phyloP scores from a whole-genome alignment of 1,139 yeast genomes.

The Meyerozyma elateridarum region DNA sequence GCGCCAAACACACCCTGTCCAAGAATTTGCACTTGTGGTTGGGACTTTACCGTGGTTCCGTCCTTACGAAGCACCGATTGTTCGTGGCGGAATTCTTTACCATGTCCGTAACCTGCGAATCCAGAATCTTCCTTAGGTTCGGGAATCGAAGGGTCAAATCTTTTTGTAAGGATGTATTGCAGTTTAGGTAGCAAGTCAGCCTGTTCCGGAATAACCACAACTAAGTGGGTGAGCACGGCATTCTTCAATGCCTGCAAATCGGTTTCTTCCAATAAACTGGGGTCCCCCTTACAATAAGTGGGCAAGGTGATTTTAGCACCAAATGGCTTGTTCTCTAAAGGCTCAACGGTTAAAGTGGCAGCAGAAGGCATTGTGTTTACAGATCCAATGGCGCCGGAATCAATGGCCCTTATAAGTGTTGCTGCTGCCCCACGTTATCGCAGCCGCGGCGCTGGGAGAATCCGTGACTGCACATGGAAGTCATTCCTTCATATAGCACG shows the following conservation, averaged over 20 bases:
- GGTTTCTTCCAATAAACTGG: constrained; percentile 59
- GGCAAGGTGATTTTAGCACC: constrained; percentile 71
- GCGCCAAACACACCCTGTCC: constrained; percentile 76
- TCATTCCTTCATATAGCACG: no score
- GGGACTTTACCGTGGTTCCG: constrained; percentile 71
- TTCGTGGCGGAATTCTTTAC: constrained; percentile 75
- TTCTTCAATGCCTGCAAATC: constrained; percentile 60
- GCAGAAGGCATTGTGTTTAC: constrained; percentile 18
- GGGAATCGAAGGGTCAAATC: constrained; percentile 71
- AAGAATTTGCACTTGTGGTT: constrained; percentile 84
- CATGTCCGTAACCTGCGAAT: constrained; percentile 71
- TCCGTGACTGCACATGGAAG: no score
- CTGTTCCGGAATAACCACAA: constrained; percentile 69
- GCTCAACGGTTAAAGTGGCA: constrained; percentile 33
- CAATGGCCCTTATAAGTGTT: background rate
- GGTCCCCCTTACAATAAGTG: constrained; percentile 60
- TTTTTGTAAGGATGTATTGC: constrained; percentile 67
- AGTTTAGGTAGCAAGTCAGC: constrained; percentile 62
- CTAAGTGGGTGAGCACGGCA: constrained; percentile 65
- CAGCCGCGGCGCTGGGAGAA: no score
- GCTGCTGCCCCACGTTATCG: no score
- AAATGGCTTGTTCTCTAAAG: constrained; percentile 49
- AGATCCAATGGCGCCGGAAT: background rate
- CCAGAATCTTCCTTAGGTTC: constrained; percentile 39
- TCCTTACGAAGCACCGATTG: constrained; percentile 75